Base-by-base conservation (phyloP, 2,329 filamentous ascomycete species). In the Arthrobotrys sphaeroides region DNA sequence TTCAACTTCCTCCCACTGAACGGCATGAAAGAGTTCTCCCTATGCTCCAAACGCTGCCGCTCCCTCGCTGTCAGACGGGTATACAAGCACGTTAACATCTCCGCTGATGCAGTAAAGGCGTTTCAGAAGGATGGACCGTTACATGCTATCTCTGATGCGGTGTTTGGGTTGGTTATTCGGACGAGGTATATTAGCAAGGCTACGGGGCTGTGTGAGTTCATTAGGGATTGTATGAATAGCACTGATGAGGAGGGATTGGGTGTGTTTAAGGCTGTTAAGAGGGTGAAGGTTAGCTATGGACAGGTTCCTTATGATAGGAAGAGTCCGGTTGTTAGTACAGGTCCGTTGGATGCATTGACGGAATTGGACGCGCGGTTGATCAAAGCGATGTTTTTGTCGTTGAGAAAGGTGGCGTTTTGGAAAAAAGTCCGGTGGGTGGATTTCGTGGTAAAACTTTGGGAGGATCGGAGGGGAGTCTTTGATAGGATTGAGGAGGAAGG, bases 81-180 rank as follows among this genome's bases (percentile, higher is more conserved):
- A n/a, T 55, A 43, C 20, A 36, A 38, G 7, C 18, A 62, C 20
- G 22, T 70, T 12, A 28, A 24, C 2, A 38, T 70, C 12, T 24
- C 28, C 1, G 10, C n/a, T 2, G 18, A 45, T 1, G 49, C 66
- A 1, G 13, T 40, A 4, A 45, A 53, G 3, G 45, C 45, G 12
- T 70, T 70, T 38, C 36, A 67, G 18, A 55, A 55, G 31, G 51
- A 24, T 55, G 51, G 51, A 22, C 1, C 0, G 10, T 16, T 55
- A 5, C 51, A 55, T 38, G 2, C 36, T 24, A 24, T 55, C 31
- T 28, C 51, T 4, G 51, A 55, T n/a, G 51, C 51, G 2, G 51
- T 55, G 5, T 38, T 55, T 24, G 51, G 51, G 18, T 36, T 55
- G 3, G 31, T 55, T 1, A 55, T 55, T 13, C 16, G 51, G 10